These are phyloP conservation scores for Globisporangium cederbergense DNA, from an alignment of 352 stramenopile genomes.

Conservation along the genomic window DNA sequence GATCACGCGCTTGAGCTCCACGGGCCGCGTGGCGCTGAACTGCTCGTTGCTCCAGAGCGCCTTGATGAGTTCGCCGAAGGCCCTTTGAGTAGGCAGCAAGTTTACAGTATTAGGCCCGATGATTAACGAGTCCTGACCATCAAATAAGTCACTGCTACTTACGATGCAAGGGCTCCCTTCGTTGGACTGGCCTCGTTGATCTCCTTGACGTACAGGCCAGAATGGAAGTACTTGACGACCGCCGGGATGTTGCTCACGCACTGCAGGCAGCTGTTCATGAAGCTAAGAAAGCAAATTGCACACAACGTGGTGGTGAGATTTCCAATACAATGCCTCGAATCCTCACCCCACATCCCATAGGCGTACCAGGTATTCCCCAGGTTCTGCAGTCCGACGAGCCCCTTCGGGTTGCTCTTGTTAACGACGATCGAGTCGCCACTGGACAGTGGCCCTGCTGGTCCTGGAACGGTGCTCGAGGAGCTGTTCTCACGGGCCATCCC, in stretches of 20 bases:
- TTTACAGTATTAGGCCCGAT: not conserved
- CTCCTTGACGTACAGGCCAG: conserved; percentile 35
- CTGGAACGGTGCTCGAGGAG: conserved; percentile 6
- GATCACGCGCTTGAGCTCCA: conserved; percentile 73
- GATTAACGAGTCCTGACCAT: no score
- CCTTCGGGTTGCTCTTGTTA: conserved; percentile 33
- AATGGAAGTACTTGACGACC: conserved; percentile 57
- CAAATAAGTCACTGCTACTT: not conserved
- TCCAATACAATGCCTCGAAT: not conserved
- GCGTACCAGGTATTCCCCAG: conserved; percentile 76
- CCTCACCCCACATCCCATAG: not conserved
- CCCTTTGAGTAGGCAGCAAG: conserved; percentile 18
- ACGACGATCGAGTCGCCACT: conserved; percentile 5
- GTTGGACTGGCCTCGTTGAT: conserved; percentile 59
- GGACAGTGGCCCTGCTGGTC: conserved; percentile 6
- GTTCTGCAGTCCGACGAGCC: conserved; percentile 69
- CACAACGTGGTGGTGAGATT: not conserved
- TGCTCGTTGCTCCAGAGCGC: conserved; percentile 55
- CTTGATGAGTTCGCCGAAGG: conserved; percentile 72
- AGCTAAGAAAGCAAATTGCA: conserved; percentile 28
- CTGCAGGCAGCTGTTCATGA: conserved; percentile 88
- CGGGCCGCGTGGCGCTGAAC: conserved; percentile 52
- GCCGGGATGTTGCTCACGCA: conserved; percentile 69
- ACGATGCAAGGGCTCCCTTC: conserved; percentile 51
- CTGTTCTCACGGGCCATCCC: conserved; percentile 10